Base-by-base conservation (phyloP, 2,329 filamentous ascomycete species). In the Fusarium euwallaceae region DNA sequence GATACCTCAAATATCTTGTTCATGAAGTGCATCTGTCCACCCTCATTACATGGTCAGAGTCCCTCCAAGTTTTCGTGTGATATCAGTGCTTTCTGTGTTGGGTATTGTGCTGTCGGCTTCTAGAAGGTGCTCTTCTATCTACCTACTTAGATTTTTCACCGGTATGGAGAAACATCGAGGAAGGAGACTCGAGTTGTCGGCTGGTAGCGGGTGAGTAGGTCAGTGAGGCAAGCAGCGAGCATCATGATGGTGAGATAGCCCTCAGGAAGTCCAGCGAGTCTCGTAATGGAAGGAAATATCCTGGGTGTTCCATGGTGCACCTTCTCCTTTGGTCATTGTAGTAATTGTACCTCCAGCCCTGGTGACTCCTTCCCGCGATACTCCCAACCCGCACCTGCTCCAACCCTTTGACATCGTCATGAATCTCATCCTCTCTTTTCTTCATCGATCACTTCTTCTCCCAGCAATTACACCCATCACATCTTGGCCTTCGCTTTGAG, bases 401-500 rank as follows among this genome's bases (percentile, higher is more conserved):
- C 27, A 22, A 2, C 20, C 14, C 58, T n/a, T 29, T 4, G 36
- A 34, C 6, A 12, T 27, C 11, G 20, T n/a, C 27, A 29, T 34
- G 32, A 12, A 34, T 20, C 27, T 53, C 51, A 37, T 32, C 60
- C 20, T 34, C 6, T 20, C 22, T 32, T 39, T n/a, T n/a, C 22
- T 48, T 59, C 29, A 24, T 36, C 22, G 14, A 39, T 22, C 41
- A 12, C 9, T 11, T 55, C 22, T 61, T 27, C 16, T 61, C 48
- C 66, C 43, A 27, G 24, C 22, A 64, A 55, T 66, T 64, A 60
- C 72, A 69, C 66, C 66, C 73, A 71, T 67, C 65, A 66, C 41
- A 68, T 64, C 51, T 73, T 71, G 66, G 70, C 60, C 59, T 63
- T 74, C 73, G 59, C 73, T 67, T 68, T 48, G 69, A 69, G 41